These are phyloP conservation scores for rapeseed (Brassica napus) DNA, from an alignment of 345 rosid genomes.

Conservation along the genomic window DNA sequence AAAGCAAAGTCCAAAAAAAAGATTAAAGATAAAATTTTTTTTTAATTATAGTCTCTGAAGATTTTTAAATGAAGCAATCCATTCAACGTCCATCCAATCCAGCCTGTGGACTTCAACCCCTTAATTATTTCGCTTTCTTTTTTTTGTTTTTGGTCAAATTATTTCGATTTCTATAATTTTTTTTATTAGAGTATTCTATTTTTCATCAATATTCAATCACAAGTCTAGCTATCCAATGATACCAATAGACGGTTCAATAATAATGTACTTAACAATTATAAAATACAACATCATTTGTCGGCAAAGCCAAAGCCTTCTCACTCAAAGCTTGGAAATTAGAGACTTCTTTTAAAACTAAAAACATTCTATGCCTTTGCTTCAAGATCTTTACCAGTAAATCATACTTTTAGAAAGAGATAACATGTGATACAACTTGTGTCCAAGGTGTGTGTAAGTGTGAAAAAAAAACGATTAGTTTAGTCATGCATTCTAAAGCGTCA, in stretches of 20 bases:
- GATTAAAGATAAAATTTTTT: background rate
- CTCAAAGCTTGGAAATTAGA: background rate
- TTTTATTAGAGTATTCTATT: background rate
- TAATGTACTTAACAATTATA: background rate
- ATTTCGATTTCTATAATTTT: background rate
- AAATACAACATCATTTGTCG: conserved; percentile 13
- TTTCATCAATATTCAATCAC: background rate
- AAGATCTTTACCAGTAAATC: background rate
- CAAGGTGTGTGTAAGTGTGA: background rate
- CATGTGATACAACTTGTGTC: background rate
- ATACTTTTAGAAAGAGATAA: background rate
- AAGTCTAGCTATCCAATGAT: conserved; percentile 3
- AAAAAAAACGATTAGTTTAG: background rate
- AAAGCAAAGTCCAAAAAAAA: conserved; percentile 6
- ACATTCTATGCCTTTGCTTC: background rate
- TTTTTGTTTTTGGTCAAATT: background rate
- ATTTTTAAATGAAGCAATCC: conserved; percentile 24
- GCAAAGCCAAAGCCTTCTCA: background rate
- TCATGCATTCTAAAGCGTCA: background rate
- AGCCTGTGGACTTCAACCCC: conserved; percentile 39
- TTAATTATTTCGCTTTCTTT: conserved; percentile 3
- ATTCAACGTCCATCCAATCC: conserved; percentile 36
- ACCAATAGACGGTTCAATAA: background rate
- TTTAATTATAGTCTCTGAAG: conserved; percentile 5
- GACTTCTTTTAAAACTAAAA: background rate